phyloP scores from a whole-genome alignment of 768 basidiomycete species.

The Lactarius vividus region DNA sequence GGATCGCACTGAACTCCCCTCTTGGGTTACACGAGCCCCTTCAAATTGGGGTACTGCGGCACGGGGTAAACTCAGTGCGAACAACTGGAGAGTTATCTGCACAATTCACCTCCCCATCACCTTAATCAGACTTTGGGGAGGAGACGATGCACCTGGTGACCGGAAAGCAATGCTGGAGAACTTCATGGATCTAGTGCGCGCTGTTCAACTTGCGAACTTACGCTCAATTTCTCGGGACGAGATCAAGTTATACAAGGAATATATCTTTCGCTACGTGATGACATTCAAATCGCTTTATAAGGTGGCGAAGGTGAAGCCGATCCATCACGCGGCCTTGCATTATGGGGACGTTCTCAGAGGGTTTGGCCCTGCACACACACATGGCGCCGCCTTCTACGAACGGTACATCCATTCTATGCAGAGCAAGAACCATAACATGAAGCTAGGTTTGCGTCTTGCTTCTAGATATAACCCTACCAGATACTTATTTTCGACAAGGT shows the following conservation, averaged over 20 bases:
- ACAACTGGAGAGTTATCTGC: conserved; percentile 38
- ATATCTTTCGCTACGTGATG: conserved; percentile 30
- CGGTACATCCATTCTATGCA: conserved; percentile 29
- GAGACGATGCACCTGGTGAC: conserved; percentile 20
- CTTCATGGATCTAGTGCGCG: conserved; percentile 35
- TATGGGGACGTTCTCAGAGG: conserved; percentile 30
- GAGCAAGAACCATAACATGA: conserved; percentile 27
- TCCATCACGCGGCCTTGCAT: conserved; percentile 38
- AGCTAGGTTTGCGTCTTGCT: too few species aligned
- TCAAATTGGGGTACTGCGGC: conserved; percentile 34
- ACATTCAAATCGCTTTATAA: conserved; percentile 30
- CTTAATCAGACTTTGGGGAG: conserved; percentile 38
- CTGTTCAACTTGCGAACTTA: conserved; percentile 30
- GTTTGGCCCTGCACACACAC: conserved; percentile 35
- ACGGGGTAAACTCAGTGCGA: conserved; percentile 37
- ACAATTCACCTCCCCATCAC: conserved; percentile 37
- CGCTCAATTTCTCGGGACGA: conserved; percentile 20
- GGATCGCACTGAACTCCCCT: conserved; percentile 30
- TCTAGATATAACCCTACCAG: neutral
- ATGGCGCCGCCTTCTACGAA: conserved; percentile 20
- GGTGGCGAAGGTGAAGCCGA: conserved; percentile 31
- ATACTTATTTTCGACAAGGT: conserved; percentile 14
- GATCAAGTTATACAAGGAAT: neutral
- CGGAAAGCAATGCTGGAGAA: conserved; percentile 31
- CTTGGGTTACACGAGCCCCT: conserved; percentile 36